These are phyloP conservation scores for Bipolaris cookei DNA, from an alignment of 2,329 filamentous ascomycete genomes.

Conservation along the genomic window DNA sequence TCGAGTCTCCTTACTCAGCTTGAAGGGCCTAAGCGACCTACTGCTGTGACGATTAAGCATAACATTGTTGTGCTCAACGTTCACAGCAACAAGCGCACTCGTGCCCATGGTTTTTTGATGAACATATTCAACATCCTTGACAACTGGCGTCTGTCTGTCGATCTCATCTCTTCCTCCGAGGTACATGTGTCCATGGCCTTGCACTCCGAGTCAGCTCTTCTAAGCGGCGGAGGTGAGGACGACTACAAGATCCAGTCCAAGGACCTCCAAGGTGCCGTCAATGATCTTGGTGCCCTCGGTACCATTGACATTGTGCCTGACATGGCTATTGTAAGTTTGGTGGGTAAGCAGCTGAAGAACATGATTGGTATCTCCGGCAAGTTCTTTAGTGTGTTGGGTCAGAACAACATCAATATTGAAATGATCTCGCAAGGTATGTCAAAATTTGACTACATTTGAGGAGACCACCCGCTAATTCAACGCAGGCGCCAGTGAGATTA, in stretches of 20 bases:
- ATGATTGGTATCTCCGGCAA: conserved; percentile 89
- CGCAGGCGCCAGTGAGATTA: conserved; percentile 96
- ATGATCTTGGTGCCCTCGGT: conserved; percentile 79
- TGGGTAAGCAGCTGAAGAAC: conserved; percentile 96
- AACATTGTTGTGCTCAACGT: conserved; percentile 97
- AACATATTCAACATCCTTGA: conserved; percentile 92
- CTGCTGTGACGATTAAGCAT: conserved; percentile 92
- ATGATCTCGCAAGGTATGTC: conserved; percentile 95
- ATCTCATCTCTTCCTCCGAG: conserved; percentile 94
- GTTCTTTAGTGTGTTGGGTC: conserved; percentile 94
- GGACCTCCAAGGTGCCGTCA: conserved; percentile 60
- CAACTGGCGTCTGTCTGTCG: conserved; percentile 84
- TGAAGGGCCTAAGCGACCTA: conserved; percentile 58
- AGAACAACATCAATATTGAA: conserved; percentile 95
- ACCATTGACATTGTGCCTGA: conserved; percentile 87
- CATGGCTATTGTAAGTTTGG: conserved; percentile 95
- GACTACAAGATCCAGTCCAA: conserved; percentile 57
- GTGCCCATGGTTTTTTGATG: conserved; percentile 95
- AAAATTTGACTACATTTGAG: neutral
- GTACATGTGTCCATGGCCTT: conserved; percentile 98
- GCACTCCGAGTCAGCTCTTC: conserved; percentile 72
- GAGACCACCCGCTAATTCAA: neutral
- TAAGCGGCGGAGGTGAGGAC: conserved; percentile 55
- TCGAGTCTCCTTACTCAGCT: conserved; percentile 53
- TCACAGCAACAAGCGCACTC: conserved; percentile 94